phyloP scores from a whole-genome alignment of 257 asterid species.

The Jacaranda mimosifolia region DNA sequence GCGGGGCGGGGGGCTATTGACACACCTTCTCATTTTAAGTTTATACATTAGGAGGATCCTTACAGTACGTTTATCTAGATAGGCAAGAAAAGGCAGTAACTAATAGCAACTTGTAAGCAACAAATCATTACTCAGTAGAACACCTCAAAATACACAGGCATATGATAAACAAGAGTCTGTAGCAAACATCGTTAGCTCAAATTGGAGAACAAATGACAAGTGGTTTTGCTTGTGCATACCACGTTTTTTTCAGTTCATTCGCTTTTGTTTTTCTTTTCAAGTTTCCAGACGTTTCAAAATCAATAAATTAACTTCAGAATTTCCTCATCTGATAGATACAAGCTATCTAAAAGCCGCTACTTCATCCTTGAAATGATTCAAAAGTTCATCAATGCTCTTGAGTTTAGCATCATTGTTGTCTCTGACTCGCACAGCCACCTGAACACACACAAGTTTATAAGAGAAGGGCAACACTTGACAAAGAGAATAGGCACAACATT shows the following conservation, averaged over 20 bases:
- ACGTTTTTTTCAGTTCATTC: constrained; percentile 6
- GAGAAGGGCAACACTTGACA: neutral
- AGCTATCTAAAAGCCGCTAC: constrained; percentile 68
- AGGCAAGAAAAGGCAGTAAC: neutral
- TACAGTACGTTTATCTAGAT: too few relatives aligned
- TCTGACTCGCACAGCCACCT: constrained; percentile 85
- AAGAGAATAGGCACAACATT: neutral
- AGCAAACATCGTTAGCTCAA: neutral
- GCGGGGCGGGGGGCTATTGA: too few relatives aligned
- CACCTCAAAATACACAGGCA: neutral
- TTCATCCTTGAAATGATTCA: constrained; percentile 62
- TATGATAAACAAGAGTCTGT: neutral
- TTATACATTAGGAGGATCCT: neutral
- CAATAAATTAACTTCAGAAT: neutral
- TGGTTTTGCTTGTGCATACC: neutral
- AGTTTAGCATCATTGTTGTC: constrained; percentile 57
- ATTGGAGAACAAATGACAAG: neutral
- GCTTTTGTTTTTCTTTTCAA: neutral
- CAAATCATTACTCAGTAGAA: neutral
- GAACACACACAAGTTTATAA: constrained; percentile 25
- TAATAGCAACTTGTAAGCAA: neutral
- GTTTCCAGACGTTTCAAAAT: constrained; percentile 2
- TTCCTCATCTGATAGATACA: neutral
- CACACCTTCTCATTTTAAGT: neutral
- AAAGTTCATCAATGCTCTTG: constrained; percentile 65